A percentile compares a stretch with the other conserved stretches of the same genome.
Evolutionary conservation across 768 basidiomycete genomes (phyloP).

Genomic region (Multifurca ochricompacta): DNA sequence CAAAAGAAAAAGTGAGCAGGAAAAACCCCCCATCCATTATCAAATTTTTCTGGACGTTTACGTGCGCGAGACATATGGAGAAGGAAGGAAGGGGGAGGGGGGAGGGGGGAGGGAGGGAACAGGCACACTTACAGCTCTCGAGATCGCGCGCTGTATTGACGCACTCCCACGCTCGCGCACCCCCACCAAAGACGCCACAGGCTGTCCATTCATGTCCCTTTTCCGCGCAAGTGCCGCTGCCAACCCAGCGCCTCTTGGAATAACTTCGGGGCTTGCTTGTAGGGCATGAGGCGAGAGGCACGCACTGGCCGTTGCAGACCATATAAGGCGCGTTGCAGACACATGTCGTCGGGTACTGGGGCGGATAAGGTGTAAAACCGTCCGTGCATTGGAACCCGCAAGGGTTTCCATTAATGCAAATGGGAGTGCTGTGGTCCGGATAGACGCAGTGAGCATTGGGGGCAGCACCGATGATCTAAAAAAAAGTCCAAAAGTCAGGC

Average conservation of each 20-base stretch:
- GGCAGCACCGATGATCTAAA: constrained; percentile 25
- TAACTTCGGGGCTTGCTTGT: constrained; percentile 24
- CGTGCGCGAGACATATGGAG: no score
- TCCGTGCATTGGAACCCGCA: constrained; percentile 41
- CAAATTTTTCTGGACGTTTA: no score
- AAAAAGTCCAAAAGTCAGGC: background rate
- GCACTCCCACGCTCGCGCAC: constrained; percentile 39
- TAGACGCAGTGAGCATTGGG: constrained; percentile 31
- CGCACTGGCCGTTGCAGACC: constrained; percentile 44
- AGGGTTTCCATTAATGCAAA: constrained; percentile 32
- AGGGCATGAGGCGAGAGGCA: constrained; percentile 21
- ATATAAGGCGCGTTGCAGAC: constrained; percentile 35
- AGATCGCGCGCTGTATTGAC: constrained; percentile 39
- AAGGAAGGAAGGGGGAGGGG: no score
- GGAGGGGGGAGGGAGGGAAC: no score
- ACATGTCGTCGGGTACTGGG: constrained; percentile 33
- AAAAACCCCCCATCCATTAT: no score
- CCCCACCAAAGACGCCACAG: constrained; percentile 38
- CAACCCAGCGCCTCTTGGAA: constrained; percentile 26
- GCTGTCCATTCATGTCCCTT: constrained; percentile 29
- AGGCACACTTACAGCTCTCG: constrained; percentile 40
- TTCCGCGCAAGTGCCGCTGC: constrained; percentile 23
- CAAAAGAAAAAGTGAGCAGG: background rate
- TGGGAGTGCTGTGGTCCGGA: constrained; percentile 34
- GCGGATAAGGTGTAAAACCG: constrained; percentile 32